Percentiles rank a stretch among this genome's conserved stretches.
phyloP scores from a whole-genome alignment of 306 rosid species.

The Sophora flavescens region DNA sequence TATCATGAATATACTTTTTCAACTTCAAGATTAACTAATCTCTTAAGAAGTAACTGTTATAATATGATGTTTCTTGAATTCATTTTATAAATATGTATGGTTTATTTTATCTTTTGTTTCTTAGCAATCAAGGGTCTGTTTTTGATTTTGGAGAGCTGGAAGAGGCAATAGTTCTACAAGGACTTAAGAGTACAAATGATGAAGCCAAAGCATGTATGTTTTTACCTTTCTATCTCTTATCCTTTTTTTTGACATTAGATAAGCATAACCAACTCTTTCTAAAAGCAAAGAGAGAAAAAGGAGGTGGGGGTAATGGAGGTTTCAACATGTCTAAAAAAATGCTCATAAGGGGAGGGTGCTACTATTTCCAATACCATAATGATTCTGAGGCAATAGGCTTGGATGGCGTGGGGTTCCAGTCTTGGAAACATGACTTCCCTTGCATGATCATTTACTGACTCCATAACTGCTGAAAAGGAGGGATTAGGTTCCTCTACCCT shows the following conservation, averaged over 20 bases:
- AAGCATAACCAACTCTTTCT: conserved; percentile 58
- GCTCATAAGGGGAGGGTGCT: conserved; percentile 29
- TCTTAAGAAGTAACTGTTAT: no score
- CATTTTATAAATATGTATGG: background rate
- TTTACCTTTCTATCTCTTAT: conserved; percentile 23
- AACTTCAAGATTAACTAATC: background rate
- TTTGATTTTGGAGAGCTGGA: conserved; percentile 96
- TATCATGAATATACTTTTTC: background rate
- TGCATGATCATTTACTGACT: conserved; percentile 49
- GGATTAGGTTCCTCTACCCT: conserved; percentile 63
- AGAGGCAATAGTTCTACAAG: conserved; percentile 89
- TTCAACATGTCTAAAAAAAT: conserved; percentile 59
- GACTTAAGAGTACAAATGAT: conserved; percentile 75
- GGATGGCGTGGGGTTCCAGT: conserved; percentile 71
- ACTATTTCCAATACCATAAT: conserved; percentile 63
- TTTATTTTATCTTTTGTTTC: conserved; percentile 8
- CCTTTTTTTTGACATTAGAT: conserved; percentile 54
- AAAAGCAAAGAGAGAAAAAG: conserved; percentile 41
- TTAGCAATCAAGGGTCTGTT: conserved; percentile 74
- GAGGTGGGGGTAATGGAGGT: conserved; percentile 29
- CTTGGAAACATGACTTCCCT: conserved; percentile 60
- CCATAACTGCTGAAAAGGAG: conserved; percentile 68
- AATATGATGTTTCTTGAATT: conserved; percentile 17
- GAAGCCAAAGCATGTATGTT: conserved; percentile 78
- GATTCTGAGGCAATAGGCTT: conserved; percentile 58